A percentile compares a stretch with the other conserved stretches of the same genome.
Evolutionary conservation across 1,284 basidiomycete species (phyloP).

Genomic region (Xerocomus alliaceus): DNA sequence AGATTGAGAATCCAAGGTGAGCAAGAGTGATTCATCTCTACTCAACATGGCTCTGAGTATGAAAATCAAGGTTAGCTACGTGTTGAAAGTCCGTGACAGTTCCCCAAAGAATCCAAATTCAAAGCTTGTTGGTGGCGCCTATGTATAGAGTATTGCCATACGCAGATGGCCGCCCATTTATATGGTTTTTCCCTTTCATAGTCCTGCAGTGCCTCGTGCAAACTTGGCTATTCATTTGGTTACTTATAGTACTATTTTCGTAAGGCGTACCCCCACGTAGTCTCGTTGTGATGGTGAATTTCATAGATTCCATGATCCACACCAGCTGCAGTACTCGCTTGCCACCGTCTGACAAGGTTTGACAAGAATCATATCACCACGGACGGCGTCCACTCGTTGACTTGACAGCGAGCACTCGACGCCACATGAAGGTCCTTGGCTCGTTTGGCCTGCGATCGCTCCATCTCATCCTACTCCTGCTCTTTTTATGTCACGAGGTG

Average conservation of each 20-base stretch:
- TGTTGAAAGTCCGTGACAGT: conserved; percentile 39
- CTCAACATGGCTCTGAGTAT: conserved; percentile 11
- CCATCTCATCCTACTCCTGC: conserved; percentile 23
- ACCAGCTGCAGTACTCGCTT: neutral
- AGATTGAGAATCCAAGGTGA: conserved; percentile 27
- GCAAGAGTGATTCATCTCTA: conserved; percentile 36
- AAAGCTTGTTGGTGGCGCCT: conserved; percentile 29
- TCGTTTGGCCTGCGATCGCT: conserved; percentile 21
- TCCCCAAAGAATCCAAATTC: conserved; percentile 6
- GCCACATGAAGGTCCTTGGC: conserved; percentile 29
- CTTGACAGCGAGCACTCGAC: conserved; percentile 23
- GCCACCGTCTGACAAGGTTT: conserved; percentile 16
- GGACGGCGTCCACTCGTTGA: conserved; percentile 24
- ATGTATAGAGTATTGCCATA: conserved; percentile 7
- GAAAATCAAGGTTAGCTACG: conserved; percentile 23
- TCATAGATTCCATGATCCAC: conserved; percentile 18
- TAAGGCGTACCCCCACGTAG: conserved; percentile 4
- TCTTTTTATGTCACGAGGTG: conserved; percentile 36
- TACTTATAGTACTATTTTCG: conserved; percentile 9
- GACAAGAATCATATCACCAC: neutral
- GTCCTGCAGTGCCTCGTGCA: conserved; percentile 27
- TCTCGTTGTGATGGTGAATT: conserved; percentile 22
- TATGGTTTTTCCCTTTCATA: conserved; percentile 18
- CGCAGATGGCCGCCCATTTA: conserved; percentile 34
- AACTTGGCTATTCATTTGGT: conserved; percentile 21